phyloP scores from a whole-genome alignment of 139 green algal genomes.

The Pseudopediastrum boryanum region DNA sequence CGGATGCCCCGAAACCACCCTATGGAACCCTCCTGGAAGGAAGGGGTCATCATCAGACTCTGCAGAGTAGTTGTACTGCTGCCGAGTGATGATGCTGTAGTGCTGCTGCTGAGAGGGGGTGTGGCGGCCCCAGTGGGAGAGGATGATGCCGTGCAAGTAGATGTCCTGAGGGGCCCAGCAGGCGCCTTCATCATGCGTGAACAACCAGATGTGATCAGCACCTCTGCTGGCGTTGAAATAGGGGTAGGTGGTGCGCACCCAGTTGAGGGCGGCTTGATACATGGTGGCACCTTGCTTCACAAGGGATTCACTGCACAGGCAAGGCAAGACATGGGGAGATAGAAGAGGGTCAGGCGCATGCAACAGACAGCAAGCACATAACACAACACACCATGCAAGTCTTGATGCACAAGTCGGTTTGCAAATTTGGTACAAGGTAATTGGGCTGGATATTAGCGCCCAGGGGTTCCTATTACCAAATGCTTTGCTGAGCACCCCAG shows the following conservation, averaged over 20 bases:
- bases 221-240: slow-evolving; percentile 45
- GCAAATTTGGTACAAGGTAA: too few species aligned
- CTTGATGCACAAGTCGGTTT: too few species aligned
- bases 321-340: background rate
- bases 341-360: background rate
- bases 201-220: slow-evolving; percentile 69
- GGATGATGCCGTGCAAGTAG: slow-evolving; percentile 47
- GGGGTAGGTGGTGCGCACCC: slow-evolving; percentile 56
- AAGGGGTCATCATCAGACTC: slow-evolving; percentile 21
- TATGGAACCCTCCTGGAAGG: slow-evolving; percentile 25
- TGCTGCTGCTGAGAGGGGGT: slow-evolving; percentile 28
- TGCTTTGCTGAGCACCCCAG: too few species aligned
- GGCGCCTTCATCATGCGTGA: slow-evolving; percentile 63
- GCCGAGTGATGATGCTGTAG: background rate
- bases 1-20: slow-evolving; percentile 41
- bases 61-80: slow-evolving; percentile 21
- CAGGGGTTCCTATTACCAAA: too few species aligned
- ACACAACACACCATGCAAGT: background rate
- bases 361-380: background rate
- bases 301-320: slow-evolving; percentile 17
- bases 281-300: slow-evolving; percentile 48
- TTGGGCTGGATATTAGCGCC: too few species aligned
- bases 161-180: slow-evolving; percentile 60
- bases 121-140: slow-evolving; percentile 62
- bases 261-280: slow-evolving; percentile 47